Conservation (phyloP, 352 stramenopile species). For the Pythium sp. region DNA sequence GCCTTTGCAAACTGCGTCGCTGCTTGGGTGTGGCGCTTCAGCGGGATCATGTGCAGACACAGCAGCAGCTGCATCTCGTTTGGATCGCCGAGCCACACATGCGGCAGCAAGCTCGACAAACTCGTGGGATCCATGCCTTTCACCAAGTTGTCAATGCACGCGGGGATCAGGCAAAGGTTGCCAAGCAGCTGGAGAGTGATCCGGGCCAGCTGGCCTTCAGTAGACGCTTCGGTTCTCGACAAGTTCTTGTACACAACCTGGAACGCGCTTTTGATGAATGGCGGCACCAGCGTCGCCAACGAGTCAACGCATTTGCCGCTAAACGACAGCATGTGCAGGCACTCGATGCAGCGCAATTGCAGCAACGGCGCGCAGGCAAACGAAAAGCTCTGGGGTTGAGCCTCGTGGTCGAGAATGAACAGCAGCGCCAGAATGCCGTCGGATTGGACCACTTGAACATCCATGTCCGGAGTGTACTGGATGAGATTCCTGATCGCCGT, state of each 20-base stretch:
- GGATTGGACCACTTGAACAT: constrained; percentile 74
- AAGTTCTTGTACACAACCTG: constrained; percentile 84
- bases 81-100: constrained; percentile 76
- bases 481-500: constrained; percentile 80
- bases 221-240: constrained; percentile 71
- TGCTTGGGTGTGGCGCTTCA: constrained; percentile 85
- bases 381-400: constrained; percentile 75
- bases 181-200: constrained; percentile 80
- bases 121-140: constrained; percentile 83
- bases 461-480: constrained; percentile 82
- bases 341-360: constrained; percentile 84
- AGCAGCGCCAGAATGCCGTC: constrained; percentile 72
- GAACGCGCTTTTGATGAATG: constrained; percentile 85
- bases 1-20: constrained; percentile 83
- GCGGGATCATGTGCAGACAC: constrained; percentile 85
- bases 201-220: constrained; percentile 74
- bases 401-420: constrained; percentile 80
- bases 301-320: constrained; percentile 77
- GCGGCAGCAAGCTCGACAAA: constrained; percentile 64
- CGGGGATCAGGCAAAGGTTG: constrained; percentile 83
- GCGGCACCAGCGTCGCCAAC: constrained; percentile 68
- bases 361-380: constrained; percentile 70
- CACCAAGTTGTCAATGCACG: constrained; percentile 85
- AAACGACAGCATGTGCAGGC: constrained; percentile 86
- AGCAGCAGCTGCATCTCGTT: constrained; percentile 81